Percentiles rank a stretch among this genome's conserved stretches.
Evolutionary conservation across 2,329 filamentous ascomycete species (phyloP).

Genomic region (Exophiala phaeomuriformis): DNA sequence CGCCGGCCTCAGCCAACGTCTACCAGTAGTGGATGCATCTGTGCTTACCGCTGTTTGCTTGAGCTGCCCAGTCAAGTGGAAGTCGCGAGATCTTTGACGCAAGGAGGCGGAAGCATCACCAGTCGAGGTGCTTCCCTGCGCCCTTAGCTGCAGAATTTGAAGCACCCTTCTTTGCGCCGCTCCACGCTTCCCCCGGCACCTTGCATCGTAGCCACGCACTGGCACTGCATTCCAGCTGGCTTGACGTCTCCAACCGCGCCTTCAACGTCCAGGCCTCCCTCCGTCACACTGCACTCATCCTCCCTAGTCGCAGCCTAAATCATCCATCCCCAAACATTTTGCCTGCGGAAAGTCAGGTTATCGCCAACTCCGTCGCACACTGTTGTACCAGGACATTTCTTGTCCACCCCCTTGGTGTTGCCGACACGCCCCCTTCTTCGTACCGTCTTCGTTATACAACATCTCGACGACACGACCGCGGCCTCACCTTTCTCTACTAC

Average conservation of each 20-base stretch:
- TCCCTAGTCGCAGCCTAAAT: conserved; percentile 23
- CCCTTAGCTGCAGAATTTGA: conserved; percentile 12
- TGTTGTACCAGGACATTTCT: conserved; percentile 18
- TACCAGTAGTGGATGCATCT: conserved; percentile 4
- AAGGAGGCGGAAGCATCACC: conserved; percentile 21
- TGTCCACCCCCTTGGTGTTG: neutral
- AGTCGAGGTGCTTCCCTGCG: conserved; percentile 11
- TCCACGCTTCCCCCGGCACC: conserved; percentile 24
- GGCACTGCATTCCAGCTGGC: conserved; percentile 18
- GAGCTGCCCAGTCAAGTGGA: conserved; percentile 14
- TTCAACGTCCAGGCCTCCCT: conserved; percentile 3
- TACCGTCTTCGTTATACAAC: conserved; percentile 21
- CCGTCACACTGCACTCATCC: conserved; percentile 10
- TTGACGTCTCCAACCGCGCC: conserved; percentile 16
- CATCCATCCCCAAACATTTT: conserved; percentile 10
- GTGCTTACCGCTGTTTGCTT: conserved; percentile 25
- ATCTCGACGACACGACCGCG: conserved; percentile 16
- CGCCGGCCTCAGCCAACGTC: neutral
- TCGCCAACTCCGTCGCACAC: conserved; percentile 7
- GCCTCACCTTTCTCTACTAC: conserved; percentile 9
- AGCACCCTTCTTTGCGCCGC: conserved; percentile 11
- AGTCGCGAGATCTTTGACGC: conserved; percentile 21
- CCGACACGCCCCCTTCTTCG: conserved; percentile 5
- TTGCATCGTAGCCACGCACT: conserved; percentile 25
- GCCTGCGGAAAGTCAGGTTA: neutral